Evolutionary conservation across 768 basidiomycete species (phyloP), one percentile per base, ranked within the genome.

Genomic region (Boletus speciosus): DNA sequence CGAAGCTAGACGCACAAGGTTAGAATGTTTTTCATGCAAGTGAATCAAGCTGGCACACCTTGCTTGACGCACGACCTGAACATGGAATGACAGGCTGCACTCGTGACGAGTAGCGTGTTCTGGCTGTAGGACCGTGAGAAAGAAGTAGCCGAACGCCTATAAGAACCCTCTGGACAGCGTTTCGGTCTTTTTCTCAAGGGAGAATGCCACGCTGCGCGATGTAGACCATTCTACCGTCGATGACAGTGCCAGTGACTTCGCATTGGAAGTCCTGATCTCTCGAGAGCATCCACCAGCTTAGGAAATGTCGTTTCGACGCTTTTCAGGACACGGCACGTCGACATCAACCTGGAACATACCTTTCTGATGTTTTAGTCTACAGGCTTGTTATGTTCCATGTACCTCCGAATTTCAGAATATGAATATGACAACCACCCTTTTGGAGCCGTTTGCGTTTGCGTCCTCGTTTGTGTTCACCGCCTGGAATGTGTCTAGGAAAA

Each of bases 191-290:
- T 65, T 59, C 64, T 66, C 64, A 68, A 74, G 76, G 70, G 80
- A 77, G 75, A 74, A 78, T 81, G 81, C 81, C 81, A 83, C 81
- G 81, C 81, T 82, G 81, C 75, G 70, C 81, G 81, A 77, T 75
- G 81, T 71, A 69, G 74, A 64, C 53, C 55, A 21, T 63, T 67
- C 71, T 55, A 82, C 81, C 79, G 68, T 81, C 75, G 81, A 74
- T 70, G 74, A 75, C 81, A 82, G 81, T 83, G 81, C 81, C 81
- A 82, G 81, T 78, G 78, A 81, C 75, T 76, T 62, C 70, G 27
- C n/a, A 69, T 61, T 63, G 50, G 64, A 68, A 76, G 76, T 80
- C 72, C 79, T 81, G 75, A 69, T 69, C 77, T 81, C 79, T 80
- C 79, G 64, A 81, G 77, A 83, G 55, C 14, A 71, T 65, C 45